Evolutionary conservation across 2,329 filamentous ascomycete species (phyloP), one percentile per base, ranked within the genome.

Genomic region (Setomelanomma holmii): DNA sequence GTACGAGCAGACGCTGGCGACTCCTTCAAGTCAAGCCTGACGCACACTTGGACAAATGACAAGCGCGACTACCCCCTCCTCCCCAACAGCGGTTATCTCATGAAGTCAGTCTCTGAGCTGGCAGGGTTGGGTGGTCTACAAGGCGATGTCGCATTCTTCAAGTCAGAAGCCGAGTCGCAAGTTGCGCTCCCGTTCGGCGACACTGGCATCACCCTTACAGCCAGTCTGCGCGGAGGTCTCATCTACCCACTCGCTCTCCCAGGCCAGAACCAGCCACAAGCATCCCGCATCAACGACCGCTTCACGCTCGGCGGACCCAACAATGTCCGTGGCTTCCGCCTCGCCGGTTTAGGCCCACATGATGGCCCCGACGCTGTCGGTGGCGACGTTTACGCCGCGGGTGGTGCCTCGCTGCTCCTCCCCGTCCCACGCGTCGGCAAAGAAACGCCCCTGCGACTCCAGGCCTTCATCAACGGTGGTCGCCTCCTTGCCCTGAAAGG

Each of bases 281-380:
- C 88, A 4, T 96, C 90, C 61, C 86, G 91, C 23, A 84, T 98
- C 67, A 97, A 96, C 71, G 95, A 99, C 74, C 91, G 95, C 39
- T 99, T 99, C 79, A 87, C 92, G 68, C 89, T 99, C 24, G 95
- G 95, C 38, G 95, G 95, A 0, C 93, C 95, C 3, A 96, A 92
- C 3, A 93, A 96, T 69, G 90, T 99, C 12, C 90, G 95, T 49
- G 95, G 95, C 1, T 99, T 99, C 82, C 88, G 91, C 53, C 84
- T 96, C 19, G 90, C 89, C 17, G 95, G 95, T 1, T 82, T 99
- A 5, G 95, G 95, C 7, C 93, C 95, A 4, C 89, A 89, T 58
- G 93, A 98, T 67, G 90, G 92, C 1, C 75, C 80, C 16, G 93
- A 99, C 75, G 87, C 93, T 0, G 86, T 96, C 0, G 95, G 95